Conservation (phyloP, 169 alveolate genomes). For the Miamiensis avidus region DNA sequence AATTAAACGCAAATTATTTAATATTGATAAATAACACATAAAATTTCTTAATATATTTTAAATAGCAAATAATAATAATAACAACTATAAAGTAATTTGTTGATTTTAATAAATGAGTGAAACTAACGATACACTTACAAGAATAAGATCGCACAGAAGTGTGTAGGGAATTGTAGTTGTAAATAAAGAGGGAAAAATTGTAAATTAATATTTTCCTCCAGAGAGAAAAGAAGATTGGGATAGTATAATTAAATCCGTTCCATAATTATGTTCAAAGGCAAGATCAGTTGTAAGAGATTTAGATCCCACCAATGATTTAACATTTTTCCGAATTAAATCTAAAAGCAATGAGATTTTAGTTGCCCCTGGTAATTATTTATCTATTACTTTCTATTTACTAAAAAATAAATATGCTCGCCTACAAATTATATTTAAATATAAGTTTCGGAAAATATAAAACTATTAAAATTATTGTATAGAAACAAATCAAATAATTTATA, state of each 20-base stretch:
- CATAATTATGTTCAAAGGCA: constrained; percentile 82
- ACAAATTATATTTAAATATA: no score
- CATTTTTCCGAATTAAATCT: constrained; percentile 80
- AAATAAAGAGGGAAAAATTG: constrained; percentile 52
- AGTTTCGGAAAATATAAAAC: no score
- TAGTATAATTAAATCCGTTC: constrained; percentile 49
- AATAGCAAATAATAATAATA: no score
- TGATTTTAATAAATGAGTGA: constrained; percentile 52
- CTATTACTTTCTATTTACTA: neutral
- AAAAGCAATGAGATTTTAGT: constrained; percentile 81
- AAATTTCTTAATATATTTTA: neutral
- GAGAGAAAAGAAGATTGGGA: constrained; percentile 33
- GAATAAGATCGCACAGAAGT: constrained; percentile 56
- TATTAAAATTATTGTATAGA: no score
- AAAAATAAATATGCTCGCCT: no score
- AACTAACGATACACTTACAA: constrained; percentile 56
- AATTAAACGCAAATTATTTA: no score
- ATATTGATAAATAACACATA: no score
- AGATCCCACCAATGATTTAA: constrained; percentile 81
- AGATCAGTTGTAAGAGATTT: constrained; percentile 83
- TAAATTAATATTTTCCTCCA: constrained; percentile 4
- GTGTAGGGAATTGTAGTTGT: constrained; percentile 53
- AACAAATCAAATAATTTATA: no score
- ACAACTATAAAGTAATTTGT: neutral
- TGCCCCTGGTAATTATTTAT: constrained; percentile 84